phyloP scores from a whole-genome alignment of 1,139 yeast species.

The Zygosaccharomyces pseudobailii region DNA sequence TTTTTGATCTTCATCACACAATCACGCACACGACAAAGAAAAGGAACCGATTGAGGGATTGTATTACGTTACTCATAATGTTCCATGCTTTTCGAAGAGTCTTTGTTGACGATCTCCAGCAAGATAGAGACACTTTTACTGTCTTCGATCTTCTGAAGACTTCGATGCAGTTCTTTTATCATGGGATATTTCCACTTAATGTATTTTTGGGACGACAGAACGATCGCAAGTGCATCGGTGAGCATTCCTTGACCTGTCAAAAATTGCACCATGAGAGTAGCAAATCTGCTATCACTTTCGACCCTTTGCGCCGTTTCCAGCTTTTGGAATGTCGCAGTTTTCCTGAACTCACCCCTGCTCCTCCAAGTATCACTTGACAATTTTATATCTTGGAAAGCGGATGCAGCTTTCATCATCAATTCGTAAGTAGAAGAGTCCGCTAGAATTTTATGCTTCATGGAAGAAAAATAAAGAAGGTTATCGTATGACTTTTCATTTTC shows the following conservation, averaged over 20 bases:
- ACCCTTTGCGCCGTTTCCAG: constrained; percentile 41
- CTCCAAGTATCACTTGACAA: constrained; percentile 68
- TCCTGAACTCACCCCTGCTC: constrained; percentile 72
- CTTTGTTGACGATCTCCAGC: constrained; percentile 26
- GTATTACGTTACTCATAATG: too few relatives aligned
- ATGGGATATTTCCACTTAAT: constrained; percentile 69
- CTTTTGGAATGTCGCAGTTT: constrained; percentile 44
- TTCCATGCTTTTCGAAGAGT: constrained; percentile 7
- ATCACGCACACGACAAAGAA: too few relatives aligned
- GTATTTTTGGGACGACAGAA: constrained; percentile 60
- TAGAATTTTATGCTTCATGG: constrained; percentile 23
- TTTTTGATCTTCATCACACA: too few relatives aligned
- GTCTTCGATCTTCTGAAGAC: constrained; percentile 51
- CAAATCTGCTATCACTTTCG: constrained; percentile 42
- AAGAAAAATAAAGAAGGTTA: constrained; percentile 11
- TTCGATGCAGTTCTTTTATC: constrained; percentile 44
- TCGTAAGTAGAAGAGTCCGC: constrained; percentile 54
- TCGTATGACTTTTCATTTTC: background rate
- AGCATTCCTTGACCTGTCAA: constrained; percentile 31
- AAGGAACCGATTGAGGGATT: too few relatives aligned
- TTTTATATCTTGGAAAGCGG: constrained; percentile 45
- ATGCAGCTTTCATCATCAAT: constrained; percentile 63
- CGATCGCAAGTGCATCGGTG: constrained; percentile 66
- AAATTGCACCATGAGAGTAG: constrained; percentile 29
- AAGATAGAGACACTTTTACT: constrained; percentile 33